Evolutionary conservation across 2,329 filamentous ascomycete genomes (phyloP).

Genomic region (Cladosporium colombiae): DNA sequence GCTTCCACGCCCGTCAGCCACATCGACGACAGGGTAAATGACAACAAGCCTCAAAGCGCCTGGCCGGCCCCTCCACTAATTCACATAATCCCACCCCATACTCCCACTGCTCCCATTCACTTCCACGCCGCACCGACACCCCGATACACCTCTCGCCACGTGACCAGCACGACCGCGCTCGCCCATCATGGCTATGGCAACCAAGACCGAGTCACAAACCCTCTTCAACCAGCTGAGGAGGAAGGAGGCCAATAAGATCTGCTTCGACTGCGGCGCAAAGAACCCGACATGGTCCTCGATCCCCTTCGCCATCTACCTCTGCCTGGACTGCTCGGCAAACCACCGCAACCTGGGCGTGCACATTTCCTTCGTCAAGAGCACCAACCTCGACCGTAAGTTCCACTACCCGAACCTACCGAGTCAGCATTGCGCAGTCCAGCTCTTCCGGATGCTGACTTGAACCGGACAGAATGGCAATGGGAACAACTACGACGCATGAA

Average conservation of each 20-base stretch:
- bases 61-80: constrained; percentile 7
- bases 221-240: constrained; percentile 97
- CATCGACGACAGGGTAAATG: not conserved
- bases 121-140: not conserved
- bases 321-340: constrained; percentile 94
- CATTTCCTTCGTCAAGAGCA: constrained; percentile 98
- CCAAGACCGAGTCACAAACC: constrained; percentile 92
- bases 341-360: constrained; percentile 97
- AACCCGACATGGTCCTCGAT: constrained; percentile 99
- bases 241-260: constrained; percentile 96
- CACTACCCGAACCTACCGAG: constrained; percentile 2
- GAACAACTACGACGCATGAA: constrained; percentile 97
- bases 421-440: constrained; percentile 2
- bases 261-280: constrained; percentile 97
- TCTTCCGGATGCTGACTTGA: constrained; percentile 2
- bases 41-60: constrained; percentile 10
- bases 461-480: constrained; percentile 81
- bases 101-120: not conserved
- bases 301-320: constrained; percentile 95
- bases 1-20: not conserved
- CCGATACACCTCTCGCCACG: not conserved
- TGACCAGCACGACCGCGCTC: not conserved
- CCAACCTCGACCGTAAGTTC: constrained; percentile 90
- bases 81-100: constrained; percentile 5
- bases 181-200: constrained; percentile 62